Percentiles rank a stretch among this genome's conserved stretches.
phyloP scores from a whole-genome alignment of 192 early-diverging fungal genomes.

The Powellomyces hirtus region DNA sequence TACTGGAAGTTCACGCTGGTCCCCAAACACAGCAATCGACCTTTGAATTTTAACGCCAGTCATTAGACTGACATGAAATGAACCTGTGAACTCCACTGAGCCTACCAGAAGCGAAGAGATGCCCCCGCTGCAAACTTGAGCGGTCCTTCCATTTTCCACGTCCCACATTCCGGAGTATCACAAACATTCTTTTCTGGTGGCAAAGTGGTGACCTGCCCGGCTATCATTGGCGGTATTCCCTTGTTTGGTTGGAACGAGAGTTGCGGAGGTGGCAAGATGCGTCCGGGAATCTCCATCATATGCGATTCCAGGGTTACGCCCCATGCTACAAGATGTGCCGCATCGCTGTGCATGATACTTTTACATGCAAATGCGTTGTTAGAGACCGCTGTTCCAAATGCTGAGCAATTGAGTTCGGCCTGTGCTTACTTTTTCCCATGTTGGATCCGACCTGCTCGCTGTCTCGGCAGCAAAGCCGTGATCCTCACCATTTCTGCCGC shows the following conservation, averaged over 20 bases:
- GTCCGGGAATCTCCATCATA: constrained; percentile 33
- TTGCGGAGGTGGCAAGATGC: constrained; percentile 28
- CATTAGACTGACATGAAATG: background rate
- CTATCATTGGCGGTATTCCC: background rate
- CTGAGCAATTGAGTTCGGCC: too few species aligned
- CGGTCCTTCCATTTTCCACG: constrained; percentile 68
- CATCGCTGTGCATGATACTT: constrained; percentile 31
- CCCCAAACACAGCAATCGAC: constrained; percentile 73
- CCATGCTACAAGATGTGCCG: constrained; percentile 21
- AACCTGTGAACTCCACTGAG: background rate
- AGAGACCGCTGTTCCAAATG: too few species aligned
- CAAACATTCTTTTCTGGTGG: background rate
- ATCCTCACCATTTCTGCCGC: constrained; percentile 92
- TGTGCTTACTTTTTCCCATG: constrained; percentile 46
- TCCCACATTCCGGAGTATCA: constrained; percentile 71
- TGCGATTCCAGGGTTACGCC: constrained; percentile 30
- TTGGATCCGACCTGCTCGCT: constrained; percentile 59
- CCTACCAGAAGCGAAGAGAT: constrained; percentile 70
- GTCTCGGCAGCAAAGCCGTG: constrained; percentile 73
- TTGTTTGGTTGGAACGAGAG: constrained; percentile 6
- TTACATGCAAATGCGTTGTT: too few species aligned
- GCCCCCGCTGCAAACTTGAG: constrained; percentile 52
- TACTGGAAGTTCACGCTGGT: constrained; percentile 45
- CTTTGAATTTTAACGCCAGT: background rate
- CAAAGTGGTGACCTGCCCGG: background rate